phyloP scores from a whole-genome alignment of 108 stramenopile genomes.

The Nitzschia putrida region DNA sequence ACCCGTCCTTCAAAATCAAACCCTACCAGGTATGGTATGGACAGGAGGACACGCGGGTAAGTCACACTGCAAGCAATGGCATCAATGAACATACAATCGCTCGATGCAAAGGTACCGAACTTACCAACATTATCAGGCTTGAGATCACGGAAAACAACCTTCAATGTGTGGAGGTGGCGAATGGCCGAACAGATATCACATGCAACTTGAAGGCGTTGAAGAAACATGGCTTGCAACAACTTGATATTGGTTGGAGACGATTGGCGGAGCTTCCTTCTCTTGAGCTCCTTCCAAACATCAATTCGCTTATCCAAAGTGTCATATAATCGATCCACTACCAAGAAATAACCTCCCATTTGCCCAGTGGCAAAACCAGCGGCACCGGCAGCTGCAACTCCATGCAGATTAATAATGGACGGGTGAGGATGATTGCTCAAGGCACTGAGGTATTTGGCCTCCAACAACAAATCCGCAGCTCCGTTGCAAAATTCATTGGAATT shows the following conservation, averaged over 20 bases:
- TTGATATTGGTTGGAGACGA: constrained; percentile 38
- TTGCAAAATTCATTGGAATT: constrained; percentile 66
- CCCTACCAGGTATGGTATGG: constrained; percentile 23
- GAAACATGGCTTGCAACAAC: constrained; percentile 46
- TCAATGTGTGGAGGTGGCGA: constrained; percentile 45
- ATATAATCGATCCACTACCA: constrained; percentile 68
- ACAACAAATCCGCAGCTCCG: constrained; percentile 69
- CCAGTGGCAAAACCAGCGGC: constrained; percentile 47
- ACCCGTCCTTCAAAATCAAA: constrained; percentile 51
- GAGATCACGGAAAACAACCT: constrained; percentile 53
- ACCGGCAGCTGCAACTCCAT: constrained; percentile 68
- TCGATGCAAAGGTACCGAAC: too few species aligned
- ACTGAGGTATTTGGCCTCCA: constrained; percentile 77
- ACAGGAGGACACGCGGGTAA: not conserved
- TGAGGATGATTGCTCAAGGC: constrained; percentile 63
- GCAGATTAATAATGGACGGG: constrained; percentile 67
- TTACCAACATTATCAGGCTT: constrained; percentile 45
- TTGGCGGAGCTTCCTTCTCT: constrained; percentile 37
- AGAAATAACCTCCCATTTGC: constrained; percentile 63
- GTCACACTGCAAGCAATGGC: not conserved
- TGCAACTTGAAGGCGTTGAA: constrained; percentile 51
- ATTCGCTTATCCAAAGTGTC: constrained; percentile 73
- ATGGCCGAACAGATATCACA: constrained; percentile 52
- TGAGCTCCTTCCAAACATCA: constrained; percentile 59
- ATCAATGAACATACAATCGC: too few species aligned